Evolutionary conservation across 1,284 basidiomycete species (phyloP), one percentile per base, ranked within the genome.

Genomic region (Vanrija humicola): DNA sequence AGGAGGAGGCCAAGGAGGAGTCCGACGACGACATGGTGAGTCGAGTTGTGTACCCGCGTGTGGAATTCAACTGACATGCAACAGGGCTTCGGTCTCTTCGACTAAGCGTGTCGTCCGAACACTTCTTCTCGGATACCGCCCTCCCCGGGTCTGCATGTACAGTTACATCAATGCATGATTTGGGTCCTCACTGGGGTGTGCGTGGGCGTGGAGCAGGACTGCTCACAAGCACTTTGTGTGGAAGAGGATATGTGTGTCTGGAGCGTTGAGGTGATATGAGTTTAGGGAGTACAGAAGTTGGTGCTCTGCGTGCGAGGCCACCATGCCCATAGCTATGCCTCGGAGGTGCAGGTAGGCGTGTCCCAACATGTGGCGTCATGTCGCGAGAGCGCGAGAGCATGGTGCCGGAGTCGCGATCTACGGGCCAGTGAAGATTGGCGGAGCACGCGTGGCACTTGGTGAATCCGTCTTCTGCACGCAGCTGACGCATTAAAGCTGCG

Each of bases 11-110:
- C 76, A 77, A 80, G 77, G 78, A 79, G 75, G 74, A 77, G 72
- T 89, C 87, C 62, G 91, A 94, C 80, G 87, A 90, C 52, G 90
- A 93, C 79, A 93, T 93, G 90, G 90, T 90, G 66, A 62, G 87
- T 81, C 25, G 9, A 18, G 12, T 4, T 25, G 15, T 10, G 28
- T 2, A 28, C 7, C 28, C 28, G 3, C 4, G 4, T 6, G 16
- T 16, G 5, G 44, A 28, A 8, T 14, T 23, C 40, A 43, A 42
- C 55, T 55, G 28, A 50, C 44, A 9, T 18, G 15, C 21, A 14
- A 39, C 63, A 85, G 85, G 86, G 87, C 78, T 88, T 89, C 81
- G 86, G 87, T 81, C 82, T 89, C 59, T 89, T 88, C 82, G 87
- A 89, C 79, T 89, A 82, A 83, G 64, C 77, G 67, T 55, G 21